These are phyloP conservation scores for Uronychia setigera DNA, from an alignment of 73 alveolate genomes.

Conservation along the genomic window DNA sequence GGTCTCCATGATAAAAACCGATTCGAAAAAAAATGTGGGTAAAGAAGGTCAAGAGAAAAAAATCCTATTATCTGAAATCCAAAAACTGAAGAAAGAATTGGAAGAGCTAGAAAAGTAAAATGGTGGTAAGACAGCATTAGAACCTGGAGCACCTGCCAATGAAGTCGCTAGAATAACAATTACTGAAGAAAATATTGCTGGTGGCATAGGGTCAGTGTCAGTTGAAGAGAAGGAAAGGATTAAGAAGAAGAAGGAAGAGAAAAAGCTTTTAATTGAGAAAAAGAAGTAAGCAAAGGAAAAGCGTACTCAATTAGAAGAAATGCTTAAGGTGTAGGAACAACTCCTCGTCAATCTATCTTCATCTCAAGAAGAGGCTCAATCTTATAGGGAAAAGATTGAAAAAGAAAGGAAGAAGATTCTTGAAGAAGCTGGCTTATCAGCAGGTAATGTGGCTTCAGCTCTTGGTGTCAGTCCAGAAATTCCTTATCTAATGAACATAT, in stretches of 20 bases:
- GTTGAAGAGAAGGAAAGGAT: neutral
- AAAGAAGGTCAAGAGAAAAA: slow-evolving; percentile 9
- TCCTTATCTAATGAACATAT: slow-evolving; percentile 19
- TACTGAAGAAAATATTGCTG: neutral
- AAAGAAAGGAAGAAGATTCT: slow-evolving; percentile 10
- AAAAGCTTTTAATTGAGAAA: neutral
- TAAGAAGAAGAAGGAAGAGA: neutral
- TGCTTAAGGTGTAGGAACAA: neutral
- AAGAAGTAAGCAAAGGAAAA: neutral
- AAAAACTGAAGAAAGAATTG: neutral
- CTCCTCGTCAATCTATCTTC: neutral
- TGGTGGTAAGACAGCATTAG: neutral
- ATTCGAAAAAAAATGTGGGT: slow-evolving; percentile 7
- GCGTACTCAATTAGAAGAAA: neutral
- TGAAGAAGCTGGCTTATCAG: slow-evolving; percentile 19
- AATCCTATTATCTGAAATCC: neutral
- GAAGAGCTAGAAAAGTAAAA: neutral
- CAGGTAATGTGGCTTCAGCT: neutral
- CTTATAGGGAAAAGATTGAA: slow-evolving; percentile 5
- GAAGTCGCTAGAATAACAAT: neutral
- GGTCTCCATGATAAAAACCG: slow-evolving; percentile 11
- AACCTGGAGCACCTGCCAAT: too few relatives aligned
- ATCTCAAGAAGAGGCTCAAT: neutral
- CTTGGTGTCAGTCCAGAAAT: slow-evolving; percentile 12
- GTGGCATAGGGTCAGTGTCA: neutral